Evolutionary conservation across 2,329 filamentous ascomycete species (phyloP).

Genomic region (Alternaria sp.): DNA sequence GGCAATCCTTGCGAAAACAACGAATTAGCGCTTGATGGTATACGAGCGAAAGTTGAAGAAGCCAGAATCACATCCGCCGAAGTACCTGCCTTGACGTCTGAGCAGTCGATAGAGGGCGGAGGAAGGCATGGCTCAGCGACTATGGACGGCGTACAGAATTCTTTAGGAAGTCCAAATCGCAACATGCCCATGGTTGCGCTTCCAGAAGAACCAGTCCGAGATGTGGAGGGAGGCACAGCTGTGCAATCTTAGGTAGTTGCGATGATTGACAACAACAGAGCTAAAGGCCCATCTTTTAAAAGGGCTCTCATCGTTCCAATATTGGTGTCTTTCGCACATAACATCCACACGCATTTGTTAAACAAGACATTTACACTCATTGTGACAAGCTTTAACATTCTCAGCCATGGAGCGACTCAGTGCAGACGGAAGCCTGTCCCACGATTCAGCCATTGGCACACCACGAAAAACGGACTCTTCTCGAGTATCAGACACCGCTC

Average conservation of each 20-base stretch:
- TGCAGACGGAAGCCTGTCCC: background rate
- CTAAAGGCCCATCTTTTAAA: slow-evolving; percentile 1
- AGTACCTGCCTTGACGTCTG: slow-evolving; percentile 16
- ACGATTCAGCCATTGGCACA: slow-evolving; percentile 12
- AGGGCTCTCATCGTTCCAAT: background rate
- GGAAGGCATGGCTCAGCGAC: background rate
- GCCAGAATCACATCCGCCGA: slow-evolving; percentile 21
- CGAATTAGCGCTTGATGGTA: slow-evolving; percentile 31
- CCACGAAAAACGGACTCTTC: background rate
- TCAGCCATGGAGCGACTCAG: background rate
- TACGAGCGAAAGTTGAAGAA: slow-evolving; percentile 33
- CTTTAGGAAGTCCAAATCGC: slow-evolving; percentile 37
- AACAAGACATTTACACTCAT: background rate
- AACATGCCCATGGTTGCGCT: slow-evolving; percentile 55
- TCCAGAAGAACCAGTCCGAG: slow-evolving; percentile 52
- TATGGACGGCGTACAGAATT: slow-evolving; percentile 28
- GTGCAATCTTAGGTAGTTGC: slow-evolving; percentile 22
- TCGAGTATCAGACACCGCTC: background rate
- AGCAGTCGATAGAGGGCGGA: slow-evolving; percentile 10
- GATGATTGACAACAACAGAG: slow-evolving; percentile 5
- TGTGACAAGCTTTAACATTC: background rate
- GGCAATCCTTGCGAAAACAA: slow-evolving; percentile 34
- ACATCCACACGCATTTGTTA: background rate
- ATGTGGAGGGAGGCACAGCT: slow-evolving; percentile 46
- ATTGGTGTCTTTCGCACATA: background rate